Conservation (phyloP, 768 basidiomycete species). For the Amanita phalloides region DNA sequence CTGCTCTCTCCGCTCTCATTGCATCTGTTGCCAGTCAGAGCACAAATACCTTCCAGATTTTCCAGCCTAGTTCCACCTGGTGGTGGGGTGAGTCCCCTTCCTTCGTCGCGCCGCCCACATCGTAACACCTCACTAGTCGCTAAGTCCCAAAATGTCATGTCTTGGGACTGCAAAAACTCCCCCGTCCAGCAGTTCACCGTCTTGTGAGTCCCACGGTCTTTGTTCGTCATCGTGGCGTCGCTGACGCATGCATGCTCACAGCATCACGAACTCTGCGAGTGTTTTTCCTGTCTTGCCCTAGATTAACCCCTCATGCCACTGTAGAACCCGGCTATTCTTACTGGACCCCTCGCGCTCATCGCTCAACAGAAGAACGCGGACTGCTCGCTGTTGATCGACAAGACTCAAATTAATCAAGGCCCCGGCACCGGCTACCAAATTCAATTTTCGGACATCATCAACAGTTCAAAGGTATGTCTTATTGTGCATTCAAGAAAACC, state of each 20-base stretch:
- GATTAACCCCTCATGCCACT: not conserved
- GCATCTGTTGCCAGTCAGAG: not conserved
- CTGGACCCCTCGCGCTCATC: constrained; percentile 6
- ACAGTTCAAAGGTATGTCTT: not conserved
- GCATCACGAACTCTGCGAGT: constrained; percentile 7
- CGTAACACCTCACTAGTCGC: not conserved
- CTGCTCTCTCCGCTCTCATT: constrained; percentile 1
- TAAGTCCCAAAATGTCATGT: constrained; percentile 2
- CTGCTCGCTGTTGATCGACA: not conserved
- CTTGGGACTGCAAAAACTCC: constrained; percentile 5
- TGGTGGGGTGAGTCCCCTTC: constrained; percentile 5
- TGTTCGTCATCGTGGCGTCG: not conserved
- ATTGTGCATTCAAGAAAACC: not conserved
- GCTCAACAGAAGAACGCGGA: constrained; percentile 3
- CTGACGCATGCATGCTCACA: not conserved
- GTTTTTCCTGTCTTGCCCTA: not conserved
- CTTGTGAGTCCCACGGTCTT: constrained; percentile 1
- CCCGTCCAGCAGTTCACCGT: constrained; percentile 4
- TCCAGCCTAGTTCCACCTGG: not conserved
- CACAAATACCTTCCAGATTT: not conserved
- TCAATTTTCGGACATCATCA: constrained; percentile 5
- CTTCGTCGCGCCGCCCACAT: not conserved
- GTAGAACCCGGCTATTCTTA: constrained; percentile 3
- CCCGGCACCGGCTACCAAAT: constrained; percentile 3
- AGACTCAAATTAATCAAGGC: constrained; percentile 1